Percentiles rank a stretch among this genome's conserved stretches.
Conservation (phyloP, 768 basidiomycete species). For the Nidula microcarpa region DNA sequence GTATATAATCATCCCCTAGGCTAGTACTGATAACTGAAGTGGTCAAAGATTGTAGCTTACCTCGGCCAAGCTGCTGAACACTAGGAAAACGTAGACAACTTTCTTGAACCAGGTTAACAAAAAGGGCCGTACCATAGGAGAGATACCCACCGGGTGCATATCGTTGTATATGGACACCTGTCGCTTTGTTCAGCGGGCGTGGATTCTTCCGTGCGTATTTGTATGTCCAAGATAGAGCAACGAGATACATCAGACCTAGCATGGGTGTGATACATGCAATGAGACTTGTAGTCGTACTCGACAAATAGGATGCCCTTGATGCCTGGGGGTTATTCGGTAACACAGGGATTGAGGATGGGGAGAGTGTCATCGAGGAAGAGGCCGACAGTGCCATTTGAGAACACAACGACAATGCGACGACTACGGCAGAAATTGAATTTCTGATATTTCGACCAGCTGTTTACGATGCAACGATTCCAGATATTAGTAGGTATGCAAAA, state of each 20-base stretch:
- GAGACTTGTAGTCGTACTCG: conserved; percentile 30
- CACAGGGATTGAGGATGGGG: too few species aligned
- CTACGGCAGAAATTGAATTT: too few species aligned
- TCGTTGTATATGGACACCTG: conserved; percentile 40
- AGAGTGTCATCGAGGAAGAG: too few species aligned
- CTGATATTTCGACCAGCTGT: too few species aligned
- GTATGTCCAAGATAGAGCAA: conserved; percentile 46
- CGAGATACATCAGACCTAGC: conserved; percentile 44
- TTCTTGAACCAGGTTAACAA: not conserved
- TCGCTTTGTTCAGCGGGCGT: conserved; percentile 45
- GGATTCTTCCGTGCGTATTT: conserved; percentile 42
- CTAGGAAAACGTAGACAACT: conserved; percentile 52
- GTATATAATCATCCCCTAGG: not conserved
- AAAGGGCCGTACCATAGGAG: not conserved
- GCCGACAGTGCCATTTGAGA: too few species aligned
- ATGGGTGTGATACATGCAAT: conserved; percentile 30
- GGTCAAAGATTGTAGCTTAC: conserved; percentile 18
- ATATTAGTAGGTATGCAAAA: too few species aligned
- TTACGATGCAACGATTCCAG: too few species aligned
- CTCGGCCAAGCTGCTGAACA: conserved; percentile 44
- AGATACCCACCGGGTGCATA: conserved; percentile 48
- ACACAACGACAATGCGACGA: too few species aligned
- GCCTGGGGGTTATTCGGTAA: too few species aligned
- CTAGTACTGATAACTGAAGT: not conserved
- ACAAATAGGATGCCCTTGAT: conserved; percentile 21